Conservation (phyloP, 2,329 filamentous ascomycete genomes). For the Daldinia eschscholtzii region DNA sequence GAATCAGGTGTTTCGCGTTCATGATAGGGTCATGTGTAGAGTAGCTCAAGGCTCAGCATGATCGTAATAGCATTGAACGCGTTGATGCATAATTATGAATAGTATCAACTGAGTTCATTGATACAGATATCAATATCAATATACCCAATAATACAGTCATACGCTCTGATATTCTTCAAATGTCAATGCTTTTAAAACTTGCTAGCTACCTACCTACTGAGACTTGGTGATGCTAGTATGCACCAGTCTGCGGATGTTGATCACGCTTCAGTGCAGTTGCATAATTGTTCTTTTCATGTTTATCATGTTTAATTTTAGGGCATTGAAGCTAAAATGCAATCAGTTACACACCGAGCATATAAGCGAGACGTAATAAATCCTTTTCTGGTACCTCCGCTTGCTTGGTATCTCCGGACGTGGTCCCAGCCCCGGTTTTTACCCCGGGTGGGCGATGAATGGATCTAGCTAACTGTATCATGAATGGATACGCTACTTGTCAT, state of each 20-base stretch:
- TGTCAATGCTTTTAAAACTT: neutral
- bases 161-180: neutral
- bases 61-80: neutral
- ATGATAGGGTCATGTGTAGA: neutral
- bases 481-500: neutral
- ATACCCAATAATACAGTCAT: neutral
- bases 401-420: neutral
- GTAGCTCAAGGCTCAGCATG: neutral
- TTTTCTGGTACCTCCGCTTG: neutral
- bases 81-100: constrained; percentile 6
- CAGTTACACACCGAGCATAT: too few relatives aligned
- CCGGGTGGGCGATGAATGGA: neutral
- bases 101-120: neutral
- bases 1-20: neutral
- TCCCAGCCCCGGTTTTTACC: neutral
- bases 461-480: neutral
- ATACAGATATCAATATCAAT: constrained; percentile 2
- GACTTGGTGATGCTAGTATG: neutral
- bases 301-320: neutral
- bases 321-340: too few relatives aligned
- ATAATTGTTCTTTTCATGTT: neutral
- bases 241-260: too few relatives aligned
- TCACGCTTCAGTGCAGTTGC: too few relatives aligned
- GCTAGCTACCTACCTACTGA: neutral
- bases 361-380: neutral